Percentiles rank a stretch among this genome's conserved stretches.
These are phyloP conservation scores for Cutaneotrichosporon cyanovorans DNA, from an alignment of 1,284 basidiomycete genomes.

Conservation along the genomic window DNA sequence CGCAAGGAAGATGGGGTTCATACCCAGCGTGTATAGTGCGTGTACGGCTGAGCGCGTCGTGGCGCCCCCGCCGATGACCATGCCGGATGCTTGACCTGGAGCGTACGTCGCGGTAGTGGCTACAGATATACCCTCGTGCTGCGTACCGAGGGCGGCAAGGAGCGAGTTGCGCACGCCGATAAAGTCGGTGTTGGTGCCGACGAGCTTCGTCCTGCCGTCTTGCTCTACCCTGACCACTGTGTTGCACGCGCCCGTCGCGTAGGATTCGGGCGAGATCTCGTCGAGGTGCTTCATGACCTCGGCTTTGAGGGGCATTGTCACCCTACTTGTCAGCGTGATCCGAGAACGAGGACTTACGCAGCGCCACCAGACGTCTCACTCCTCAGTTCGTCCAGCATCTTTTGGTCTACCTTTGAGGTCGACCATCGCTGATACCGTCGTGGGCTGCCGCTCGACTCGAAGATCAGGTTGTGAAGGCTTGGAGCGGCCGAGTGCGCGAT, in stretches of 20 bases:
- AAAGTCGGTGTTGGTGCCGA: constrained; percentile 86
- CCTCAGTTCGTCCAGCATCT: constrained; percentile 4
- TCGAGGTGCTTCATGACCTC: constrained; percentile 70
- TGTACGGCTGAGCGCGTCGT: constrained; percentile 82
- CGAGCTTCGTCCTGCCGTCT: constrained; percentile 52
- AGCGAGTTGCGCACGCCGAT: constrained; percentile 49
- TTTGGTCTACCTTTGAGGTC: constrained; percentile 28
- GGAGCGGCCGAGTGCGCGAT: constrained; percentile 82
- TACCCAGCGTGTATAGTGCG: constrained; percentile 61
- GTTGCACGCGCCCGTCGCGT: constrained; percentile 77
- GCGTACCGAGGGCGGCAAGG: not conserved
- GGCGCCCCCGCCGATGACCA: constrained; percentile 69
- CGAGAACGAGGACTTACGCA: not conserved
- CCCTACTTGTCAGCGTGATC: not conserved
- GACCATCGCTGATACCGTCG: constrained; percentile 28
- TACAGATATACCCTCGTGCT: too few species aligned
- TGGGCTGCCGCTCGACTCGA: constrained; percentile 38
- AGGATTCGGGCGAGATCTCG: constrained; percentile 62
- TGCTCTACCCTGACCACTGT: constrained; percentile 55
- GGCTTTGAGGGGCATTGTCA: constrained; percentile 64
- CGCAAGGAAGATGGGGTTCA: constrained; percentile 63
- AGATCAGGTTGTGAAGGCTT: constrained; percentile 78
- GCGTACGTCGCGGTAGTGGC: too few species aligned
- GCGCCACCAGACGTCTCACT: constrained; percentile 63
- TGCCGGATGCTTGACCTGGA: constrained; percentile 18